Evolutionary conservation across 2,329 filamentous ascomycete genomes (phyloP).

Genomic region (Fusarium secorum): DNA sequence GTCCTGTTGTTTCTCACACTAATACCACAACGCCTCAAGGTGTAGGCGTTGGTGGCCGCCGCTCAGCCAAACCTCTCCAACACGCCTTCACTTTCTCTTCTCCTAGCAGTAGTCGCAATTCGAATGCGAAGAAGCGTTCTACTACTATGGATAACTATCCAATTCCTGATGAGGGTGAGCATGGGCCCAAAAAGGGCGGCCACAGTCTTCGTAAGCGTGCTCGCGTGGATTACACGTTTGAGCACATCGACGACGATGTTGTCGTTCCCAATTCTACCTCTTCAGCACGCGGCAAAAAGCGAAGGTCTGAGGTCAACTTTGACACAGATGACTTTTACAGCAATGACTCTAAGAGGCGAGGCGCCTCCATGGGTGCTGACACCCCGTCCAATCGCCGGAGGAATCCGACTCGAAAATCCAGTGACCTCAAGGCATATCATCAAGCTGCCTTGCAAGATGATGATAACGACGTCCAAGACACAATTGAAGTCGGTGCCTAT

Average conservation of each 20-base stretch:
- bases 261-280: slow-evolving; percentile 47
- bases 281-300: slow-evolving; percentile 48
- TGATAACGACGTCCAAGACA: slow-evolving; percentile 63
- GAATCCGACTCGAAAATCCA: slow-evolving; percentile 51
- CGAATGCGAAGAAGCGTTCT: slow-evolving; percentile 52
- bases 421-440: slow-evolving; percentile 45
- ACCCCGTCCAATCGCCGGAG: slow-evolving; percentile 51
- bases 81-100: slow-evolving; percentile 51
- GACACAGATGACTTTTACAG: slow-evolving; percentile 46
- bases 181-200: slow-evolving; percentile 63
- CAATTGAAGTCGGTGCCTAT: slow-evolving; percentile 62
- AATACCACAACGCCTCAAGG: slow-evolving; percentile 46
- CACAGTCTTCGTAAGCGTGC: slow-evolving; percentile 65
- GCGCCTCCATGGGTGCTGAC: slow-evolving; percentile 48
- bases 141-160: slow-evolving; percentile 53
- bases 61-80: slow-evolving; percentile 48
- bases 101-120: slow-evolving; percentile 42
- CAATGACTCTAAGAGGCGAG: slow-evolving; percentile 47
- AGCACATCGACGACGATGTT: slow-evolving; percentile 60
- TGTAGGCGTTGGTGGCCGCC: slow-evolving; percentile 42
- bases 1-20: slow-evolving; percentile 46
- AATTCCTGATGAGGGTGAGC: slow-evolving; percentile 55
- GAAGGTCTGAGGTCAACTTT: slow-evolving; percentile 47
- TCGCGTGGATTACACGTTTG: slow-evolving; percentile 65
- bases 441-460: slow-evolving; percentile 46